Percentiles rank a stretch among this genome's conserved stretches.
Conservation (phyloP, 495 filamentous ascomycete genomes). For the Hypoxylon fuscum region DNA sequence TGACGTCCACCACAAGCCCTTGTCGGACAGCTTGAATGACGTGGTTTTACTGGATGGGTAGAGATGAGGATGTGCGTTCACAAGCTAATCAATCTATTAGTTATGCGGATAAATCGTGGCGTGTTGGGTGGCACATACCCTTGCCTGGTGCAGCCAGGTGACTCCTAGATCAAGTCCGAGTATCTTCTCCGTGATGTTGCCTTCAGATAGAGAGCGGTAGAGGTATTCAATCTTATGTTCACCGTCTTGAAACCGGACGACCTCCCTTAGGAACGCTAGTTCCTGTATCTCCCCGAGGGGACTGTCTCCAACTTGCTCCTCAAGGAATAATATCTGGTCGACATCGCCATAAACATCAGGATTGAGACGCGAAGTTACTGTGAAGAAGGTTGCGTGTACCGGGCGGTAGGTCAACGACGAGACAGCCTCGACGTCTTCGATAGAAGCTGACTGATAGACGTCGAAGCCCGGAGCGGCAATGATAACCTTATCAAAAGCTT, state of each 20-base stretch:
- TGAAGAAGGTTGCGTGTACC: slow-evolving; percentile 38
- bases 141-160: slow-evolving; percentile 35
- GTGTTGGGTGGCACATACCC: slow-evolving; percentile 13
- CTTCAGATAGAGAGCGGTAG: slow-evolving; percentile 37
- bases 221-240: slow-evolving; percentile 23
- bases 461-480: slow-evolving; percentile 30
- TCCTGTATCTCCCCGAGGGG: slow-evolving; percentile 26
- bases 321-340: slow-evolving; percentile 33
- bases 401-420: slow-evolving; percentile 22
- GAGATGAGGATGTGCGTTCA: slow-evolving; percentile 33
- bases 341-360: slow-evolving; percentile 16
- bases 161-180: slow-evolving; percentile 18
- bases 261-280: slow-evolving; percentile 30
- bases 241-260: slow-evolving; percentile 18
- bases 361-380: slow-evolving; percentile 16
- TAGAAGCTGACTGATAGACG: slow-evolving; percentile 21
- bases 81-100: slow-evolving; percentile 23
- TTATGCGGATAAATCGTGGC: background rate
- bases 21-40: slow-evolving; percentile 30
- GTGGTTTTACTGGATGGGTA: slow-evolving; percentile 24
- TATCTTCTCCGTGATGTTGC: slow-evolving; percentile 11
- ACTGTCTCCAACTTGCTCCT: slow-evolving; percentile 11
- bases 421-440: slow-evolving; percentile 21
- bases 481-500: slow-evolving; percentile 41
- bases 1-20: slow-evolving; percentile 44